These are phyloP conservation scores for Hymenotorrendiella dingleyae DNA, from an alignment of 2,329 filamentous ascomycete genomes.

Conservation along the genomic window DNA sequence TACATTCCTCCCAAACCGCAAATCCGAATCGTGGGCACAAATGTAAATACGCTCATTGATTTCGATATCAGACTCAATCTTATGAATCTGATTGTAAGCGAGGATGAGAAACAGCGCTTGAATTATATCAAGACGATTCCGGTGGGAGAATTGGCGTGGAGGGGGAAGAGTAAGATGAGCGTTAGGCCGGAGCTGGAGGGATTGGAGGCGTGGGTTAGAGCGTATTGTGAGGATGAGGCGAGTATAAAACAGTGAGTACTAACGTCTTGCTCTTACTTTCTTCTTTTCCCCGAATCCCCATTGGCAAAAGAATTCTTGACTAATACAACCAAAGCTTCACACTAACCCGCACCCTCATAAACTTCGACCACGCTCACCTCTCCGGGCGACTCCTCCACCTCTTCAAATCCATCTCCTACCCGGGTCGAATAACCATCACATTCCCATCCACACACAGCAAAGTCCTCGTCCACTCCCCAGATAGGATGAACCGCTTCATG, in stretches of 20 bases:
- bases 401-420: conserved; percentile 44
- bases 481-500: conserved; percentile 49
- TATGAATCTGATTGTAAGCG: conserved; percentile 46
- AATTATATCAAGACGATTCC: conserved; percentile 49
- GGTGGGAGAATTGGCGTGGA: conserved; percentile 43
- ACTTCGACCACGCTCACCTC: conserved; percentile 49
- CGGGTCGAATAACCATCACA: conserved; percentile 42
- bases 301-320: not conserved
- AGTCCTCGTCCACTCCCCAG: conserved; percentile 45
- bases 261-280: not conserved
- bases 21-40: conserved; percentile 42
- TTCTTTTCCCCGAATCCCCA: not conserved
- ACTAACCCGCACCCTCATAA: conserved; percentile 47
- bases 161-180: conserved; percentile 30
- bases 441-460: conserved; percentile 46
- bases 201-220: conserved; percentile 21
- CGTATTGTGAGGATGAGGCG: conserved; percentile 21
- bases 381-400: conserved; percentile 49
- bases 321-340: conserved; percentile 33
- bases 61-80: conserved; percentile 51
- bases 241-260: conserved; percentile 23
- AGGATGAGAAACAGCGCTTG: conserved; percentile 35
- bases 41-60: conserved; percentile 37
- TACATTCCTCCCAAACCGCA: conserved; percentile 50
- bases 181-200: conserved; percentile 10